These are phyloP conservation scores for Brachypodium distachyon DNA, from an alignment of 202 grass and related monocot genomes.

Conservation along the genomic window DNA sequence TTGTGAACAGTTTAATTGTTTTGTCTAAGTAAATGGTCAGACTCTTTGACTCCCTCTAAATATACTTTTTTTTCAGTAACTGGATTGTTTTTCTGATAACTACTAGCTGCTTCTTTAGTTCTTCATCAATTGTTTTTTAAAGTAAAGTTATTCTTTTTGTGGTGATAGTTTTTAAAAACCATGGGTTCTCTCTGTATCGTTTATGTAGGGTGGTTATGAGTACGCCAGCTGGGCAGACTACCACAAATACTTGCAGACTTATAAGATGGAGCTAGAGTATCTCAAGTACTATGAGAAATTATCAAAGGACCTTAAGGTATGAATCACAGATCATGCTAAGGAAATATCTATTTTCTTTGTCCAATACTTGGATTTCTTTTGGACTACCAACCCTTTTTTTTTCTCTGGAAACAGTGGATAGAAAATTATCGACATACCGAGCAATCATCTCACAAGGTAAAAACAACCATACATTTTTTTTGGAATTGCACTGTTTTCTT, in stretches of 20 bases:
- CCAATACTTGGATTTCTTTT: neutral
- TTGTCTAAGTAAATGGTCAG: too few relatives aligned
- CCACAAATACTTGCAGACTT: neutral
- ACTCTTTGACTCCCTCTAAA: neutral
- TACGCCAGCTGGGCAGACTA: neutral
- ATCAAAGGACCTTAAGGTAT: neutral
- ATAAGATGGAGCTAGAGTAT: neutral
- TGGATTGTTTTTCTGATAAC: neutral
- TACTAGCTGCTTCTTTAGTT: neutral
- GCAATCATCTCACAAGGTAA: neutral
- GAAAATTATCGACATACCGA: neutral
- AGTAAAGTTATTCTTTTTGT: neutral
- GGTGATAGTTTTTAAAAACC: neutral
- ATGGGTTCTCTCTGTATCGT: neutral
- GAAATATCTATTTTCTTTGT: neutral
- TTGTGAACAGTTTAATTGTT: neutral
- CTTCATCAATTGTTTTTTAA: neutral
- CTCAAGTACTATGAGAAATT: neutral
- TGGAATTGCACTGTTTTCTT: neutral
- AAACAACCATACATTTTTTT: neutral
- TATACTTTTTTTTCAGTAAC: neutral
- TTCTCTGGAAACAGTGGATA: neutral
- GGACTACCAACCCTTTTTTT: neutral
- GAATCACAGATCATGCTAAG: neutral
- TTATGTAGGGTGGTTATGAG: neutral